Percentiles rank a stretch among this genome's conserved stretches.
These are phyloP conservation scores for Candida sphagnicola DNA, from an alignment of 805 yeast species.

Conservation along the genomic window DNA sequence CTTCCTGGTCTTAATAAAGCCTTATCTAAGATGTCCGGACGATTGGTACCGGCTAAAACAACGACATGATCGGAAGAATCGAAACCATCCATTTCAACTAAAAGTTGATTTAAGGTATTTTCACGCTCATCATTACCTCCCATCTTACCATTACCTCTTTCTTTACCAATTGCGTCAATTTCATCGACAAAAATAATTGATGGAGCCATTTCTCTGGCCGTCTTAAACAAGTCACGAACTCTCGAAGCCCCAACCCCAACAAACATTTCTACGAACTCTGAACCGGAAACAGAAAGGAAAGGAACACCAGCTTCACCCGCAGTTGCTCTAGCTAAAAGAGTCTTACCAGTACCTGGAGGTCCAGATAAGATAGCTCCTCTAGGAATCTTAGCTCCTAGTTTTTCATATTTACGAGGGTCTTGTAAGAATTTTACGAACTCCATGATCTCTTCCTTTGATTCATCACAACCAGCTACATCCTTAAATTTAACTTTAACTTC, in stretches of 20 bases:
- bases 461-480: constrained; percentile 94
- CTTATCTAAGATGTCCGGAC: constrained; percentile 86
- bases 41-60: constrained; percentile 91
- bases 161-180: constrained; percentile 93
- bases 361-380: constrained; percentile 93
- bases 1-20: constrained; percentile 94
- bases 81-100: constrained; percentile 96
- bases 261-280: constrained; percentile 96
- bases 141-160: constrained; percentile 65
- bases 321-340: constrained; percentile 87
- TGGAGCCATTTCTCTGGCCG: constrained; percentile 88
- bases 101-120: constrained; percentile 83
- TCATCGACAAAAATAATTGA: constrained; percentile 90
- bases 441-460: constrained; percentile 92
- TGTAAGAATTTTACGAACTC: constrained; percentile 89
- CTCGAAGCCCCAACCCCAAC: constrained; percentile 96
- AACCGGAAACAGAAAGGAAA: constrained; percentile 85
- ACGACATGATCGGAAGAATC: constrained; percentile 85
- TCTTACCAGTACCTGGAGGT: constrained; percentile 97
- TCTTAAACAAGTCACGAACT: constrained; percentile 87
- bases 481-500: constrained; percentile 78
- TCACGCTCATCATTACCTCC: constrained; percentile 93
- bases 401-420: constrained; percentile 79
- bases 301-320: constrained; percentile 98
- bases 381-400: constrained; percentile 89